phyloP scores from a whole-genome alignment of 441 rosid genomes.

The Lepidium campestre region DNA sequence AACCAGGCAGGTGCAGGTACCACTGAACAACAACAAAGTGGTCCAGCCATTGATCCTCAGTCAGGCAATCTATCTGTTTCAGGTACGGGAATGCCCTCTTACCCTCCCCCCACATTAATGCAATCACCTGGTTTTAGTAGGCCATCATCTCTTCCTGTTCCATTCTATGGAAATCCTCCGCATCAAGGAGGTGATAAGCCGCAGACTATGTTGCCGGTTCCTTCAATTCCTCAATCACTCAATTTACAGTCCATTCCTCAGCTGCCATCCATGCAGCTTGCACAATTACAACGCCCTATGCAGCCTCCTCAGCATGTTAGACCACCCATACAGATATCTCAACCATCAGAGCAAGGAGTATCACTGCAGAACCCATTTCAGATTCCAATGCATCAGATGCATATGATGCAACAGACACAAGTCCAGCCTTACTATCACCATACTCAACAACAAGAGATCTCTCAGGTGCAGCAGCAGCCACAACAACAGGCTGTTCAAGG shows the following conservation, averaged over 20 bases:
- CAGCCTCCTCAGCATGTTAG: conserved; percentile 82
- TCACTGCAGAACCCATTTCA: conserved; percentile 57
- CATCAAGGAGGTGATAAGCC: conserved; percentile 67
- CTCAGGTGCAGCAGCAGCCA: conserved; percentile 58
- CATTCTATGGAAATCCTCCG: conserved; percentile 46
- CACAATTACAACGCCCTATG: conserved; percentile 71
- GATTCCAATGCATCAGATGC: conserved; percentile 63
- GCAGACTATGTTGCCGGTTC: conserved; percentile 45
- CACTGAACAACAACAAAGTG: conserved; percentile 55
- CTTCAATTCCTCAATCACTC: conserved; percentile 48
- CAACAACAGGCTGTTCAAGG: conserved; percentile 49
- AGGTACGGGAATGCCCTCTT: conserved; percentile 51
- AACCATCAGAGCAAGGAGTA: conserved; percentile 58
- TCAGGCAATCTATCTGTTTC: conserved; percentile 43
- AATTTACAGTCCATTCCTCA: conserved; percentile 46
- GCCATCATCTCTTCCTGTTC: conserved; percentile 53
- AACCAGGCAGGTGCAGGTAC: conserved; percentile 49
- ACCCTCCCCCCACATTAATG: conserved; percentile 60
- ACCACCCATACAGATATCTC: conserved; percentile 58
- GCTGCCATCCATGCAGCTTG: conserved; percentile 71
- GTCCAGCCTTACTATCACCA: conserved; percentile 54
- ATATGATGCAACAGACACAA: conserved; percentile 64
- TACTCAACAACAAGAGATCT: conserved; percentile 62
- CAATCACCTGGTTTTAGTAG: conserved; percentile 62
- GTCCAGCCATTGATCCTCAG: conserved; percentile 48